Base-by-base conservation (phyloP, 139 green algal genomes). In the Chlorella sp. region DNA sequence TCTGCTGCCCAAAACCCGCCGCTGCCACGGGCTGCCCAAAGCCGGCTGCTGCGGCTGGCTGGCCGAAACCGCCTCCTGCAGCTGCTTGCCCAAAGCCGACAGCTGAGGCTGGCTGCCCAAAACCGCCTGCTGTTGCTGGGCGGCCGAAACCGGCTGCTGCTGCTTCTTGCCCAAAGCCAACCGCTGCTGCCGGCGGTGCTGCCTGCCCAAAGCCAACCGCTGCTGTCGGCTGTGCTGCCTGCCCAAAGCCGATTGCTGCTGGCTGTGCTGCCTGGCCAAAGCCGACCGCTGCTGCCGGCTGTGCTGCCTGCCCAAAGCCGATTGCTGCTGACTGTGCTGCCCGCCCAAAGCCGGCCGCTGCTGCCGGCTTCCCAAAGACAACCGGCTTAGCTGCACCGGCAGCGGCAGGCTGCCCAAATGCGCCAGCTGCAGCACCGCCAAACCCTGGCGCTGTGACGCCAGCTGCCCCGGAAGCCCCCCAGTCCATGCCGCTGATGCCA, bases 1-100 rank as follows among this genome's bases (percentile, higher is more conserved):
- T n/a, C 21, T 36, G 36, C 57, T 73, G 76, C 53, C 85, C 85
- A 89, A 81, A 89, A 22, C 83, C 40, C 16, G 9, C n/a, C 60
- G 71, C 30, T 57, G 30, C n/a, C 34, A 40, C 37, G 0, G 78
- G 39, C 61, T 76, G 80, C 5, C 42, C 80, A 91, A 91, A 88
- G 22, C 40, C 42, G 28, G 18, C 34, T 40, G 37, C 36, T 61
- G 90, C 75, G 22, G 88, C 57, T 34, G 61, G 30, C 39, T 83
- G 42, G 32, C 88, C 90, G 92, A 92, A 92, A 0, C 73, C 75
- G 36, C 53, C 75, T 11, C n/a, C 73, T 37, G 48, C 42, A 21
- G 87, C 48, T 39, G 79, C 28, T 21, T 40, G 28, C 22, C 53
- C 61, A 88, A 83, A 83, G n/a, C 53, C 34, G 18, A 24, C 57